Percentiles rank a stretch among this genome's conserved stretches.
These are phyloP conservation scores for Volvox africanus DNA, from an alignment of 139 green algal species.

Conservation along the genomic window DNA sequence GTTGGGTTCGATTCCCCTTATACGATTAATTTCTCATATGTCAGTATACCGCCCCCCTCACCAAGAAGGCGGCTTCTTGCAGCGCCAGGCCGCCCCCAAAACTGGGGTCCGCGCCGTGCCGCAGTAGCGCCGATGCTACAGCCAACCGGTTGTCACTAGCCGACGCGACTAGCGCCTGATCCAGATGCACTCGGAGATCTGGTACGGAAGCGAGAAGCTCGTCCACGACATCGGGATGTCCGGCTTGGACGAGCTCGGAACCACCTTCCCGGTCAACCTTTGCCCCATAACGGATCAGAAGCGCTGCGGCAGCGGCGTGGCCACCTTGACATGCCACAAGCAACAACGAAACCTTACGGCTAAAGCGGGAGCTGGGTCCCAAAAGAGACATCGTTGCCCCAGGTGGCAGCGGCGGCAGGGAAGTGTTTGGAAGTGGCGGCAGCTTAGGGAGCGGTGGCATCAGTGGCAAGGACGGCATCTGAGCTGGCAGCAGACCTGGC, in stretches of 20 bases:
- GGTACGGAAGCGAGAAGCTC: not conserved
- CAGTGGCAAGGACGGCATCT: not conserved
- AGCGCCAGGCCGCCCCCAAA: not conserved
- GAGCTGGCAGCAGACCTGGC: not conserved
- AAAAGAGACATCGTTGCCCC: not conserved
- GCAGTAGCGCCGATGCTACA: conserved; percentile 1
- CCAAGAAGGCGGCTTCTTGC: not conserved
- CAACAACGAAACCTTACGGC: not conserved
- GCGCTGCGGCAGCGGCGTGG: not conserved
- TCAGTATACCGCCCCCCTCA: too few relatives aligned
- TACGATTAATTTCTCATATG: too few relatives aligned
- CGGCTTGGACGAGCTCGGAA: not conserved
- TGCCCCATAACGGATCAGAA: not conserved
- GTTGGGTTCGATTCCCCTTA: too few relatives aligned
- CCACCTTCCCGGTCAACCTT: not conserved
- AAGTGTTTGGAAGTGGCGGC: not conserved
- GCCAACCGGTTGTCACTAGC: conserved; percentile 2
- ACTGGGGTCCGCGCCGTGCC: not conserved
- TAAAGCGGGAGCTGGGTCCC: not conserved
- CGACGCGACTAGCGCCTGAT: not conserved
- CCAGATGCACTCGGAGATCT: not conserved
- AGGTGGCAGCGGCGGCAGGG: not conserved
- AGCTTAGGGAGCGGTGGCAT: not conserved
- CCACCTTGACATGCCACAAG: not conserved
- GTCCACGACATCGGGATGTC: not conserved